These are phyloP conservation scores for Stereum hirsutum DNA, from an alignment of 1,284 basidiomycete genomes.

Conservation along the genomic window DNA sequence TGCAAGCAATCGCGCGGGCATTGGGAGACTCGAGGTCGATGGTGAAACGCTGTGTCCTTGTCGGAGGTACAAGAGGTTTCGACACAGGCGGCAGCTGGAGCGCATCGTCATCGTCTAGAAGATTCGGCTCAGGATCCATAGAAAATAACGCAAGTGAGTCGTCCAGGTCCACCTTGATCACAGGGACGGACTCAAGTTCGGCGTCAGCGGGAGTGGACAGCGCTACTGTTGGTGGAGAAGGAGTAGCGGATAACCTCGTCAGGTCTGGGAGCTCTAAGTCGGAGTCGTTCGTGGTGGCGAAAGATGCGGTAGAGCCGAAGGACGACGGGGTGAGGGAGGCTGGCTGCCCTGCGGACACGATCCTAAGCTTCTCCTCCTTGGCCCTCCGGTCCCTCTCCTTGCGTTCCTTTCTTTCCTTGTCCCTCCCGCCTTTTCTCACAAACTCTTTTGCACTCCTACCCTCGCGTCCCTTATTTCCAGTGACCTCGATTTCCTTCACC, in stretches of 20 bases:
- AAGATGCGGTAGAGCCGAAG: background rate
- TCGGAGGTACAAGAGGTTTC: too few relatives aligned
- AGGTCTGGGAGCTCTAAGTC: background rate
- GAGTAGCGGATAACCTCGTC: slow-evolving; percentile 4
- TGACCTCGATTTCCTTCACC: slow-evolving; percentile 75
- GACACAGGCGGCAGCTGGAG: too few relatives aligned
- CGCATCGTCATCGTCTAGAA: slow-evolving; percentile 20
- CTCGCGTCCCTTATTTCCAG: slow-evolving; percentile 1
- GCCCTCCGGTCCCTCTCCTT: slow-evolving; percentile 2
- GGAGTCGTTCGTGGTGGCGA: slow-evolving; percentile 1
- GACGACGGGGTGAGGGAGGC: background rate
- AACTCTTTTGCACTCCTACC: slow-evolving; percentile 11
- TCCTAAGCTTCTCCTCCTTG: background rate
- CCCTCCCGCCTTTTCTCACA: slow-evolving; percentile 23
- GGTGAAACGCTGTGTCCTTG: background rate
- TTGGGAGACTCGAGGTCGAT: background rate
- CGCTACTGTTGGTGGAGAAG: slow-evolving; percentile 15
- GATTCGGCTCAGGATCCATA: slow-evolving; percentile 37
- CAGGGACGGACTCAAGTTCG: background rate
- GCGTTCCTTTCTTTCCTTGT: slow-evolving; percentile 14
- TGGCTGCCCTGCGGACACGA: background rate
- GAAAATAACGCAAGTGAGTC: slow-evolving; percentile 31
- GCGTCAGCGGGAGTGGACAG: slow-evolving; percentile 9
- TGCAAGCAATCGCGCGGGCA: background rate
- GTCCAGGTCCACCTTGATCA: slow-evolving; percentile 18